Percentiles rank a stretch among this genome's conserved stretches.
Conservation (phyloP, 169 alveolate species). For the Eimeria acervulina region DNA sequence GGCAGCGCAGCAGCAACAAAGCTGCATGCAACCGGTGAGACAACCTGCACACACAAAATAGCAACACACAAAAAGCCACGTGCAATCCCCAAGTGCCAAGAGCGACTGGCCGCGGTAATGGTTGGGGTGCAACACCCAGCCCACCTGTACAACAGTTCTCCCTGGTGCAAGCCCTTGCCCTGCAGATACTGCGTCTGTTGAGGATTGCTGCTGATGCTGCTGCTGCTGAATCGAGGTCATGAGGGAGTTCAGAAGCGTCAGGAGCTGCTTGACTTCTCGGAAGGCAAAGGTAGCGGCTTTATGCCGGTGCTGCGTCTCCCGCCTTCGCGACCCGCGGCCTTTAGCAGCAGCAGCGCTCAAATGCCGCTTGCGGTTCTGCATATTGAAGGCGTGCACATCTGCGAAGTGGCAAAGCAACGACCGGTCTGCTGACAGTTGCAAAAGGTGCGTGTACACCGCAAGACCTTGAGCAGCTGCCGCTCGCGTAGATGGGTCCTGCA, state of each 20-base stretch:
- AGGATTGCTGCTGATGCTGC: constrained; percentile 27
- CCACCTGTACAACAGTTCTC: background rate
- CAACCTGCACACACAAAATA: constrained; percentile 39
- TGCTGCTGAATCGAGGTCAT: constrained; percentile 62
- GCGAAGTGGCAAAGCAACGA: constrained; percentile 69
- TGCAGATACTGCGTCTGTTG: constrained; percentile 22
- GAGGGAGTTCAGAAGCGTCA: constrained; percentile 57
- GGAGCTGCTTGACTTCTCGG: constrained; percentile 68
- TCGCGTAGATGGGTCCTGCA: constrained; percentile 53
- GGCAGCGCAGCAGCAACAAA: constrained; percentile 65
- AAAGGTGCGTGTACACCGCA: constrained; percentile 71
- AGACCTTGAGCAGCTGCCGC: constrained; percentile 74
- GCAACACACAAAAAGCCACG: background rate
- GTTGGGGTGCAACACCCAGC: background rate
- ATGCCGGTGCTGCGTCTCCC: constrained; percentile 71
- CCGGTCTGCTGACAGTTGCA: constrained; percentile 70
- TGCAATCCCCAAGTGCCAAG: background rate
- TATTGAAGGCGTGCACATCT: constrained; percentile 54
- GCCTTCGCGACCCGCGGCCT: constrained; percentile 27
- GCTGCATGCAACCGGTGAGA: constrained; percentile 62
- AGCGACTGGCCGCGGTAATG: background rate
- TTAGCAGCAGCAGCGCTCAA: constrained; percentile 26
- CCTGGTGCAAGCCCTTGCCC: background rate
- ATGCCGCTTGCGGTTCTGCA: constrained; percentile 34
- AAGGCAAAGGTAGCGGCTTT: constrained; percentile 70